Percentiles rank a stretch among this genome's conserved stretches.
Evolutionary conservation across 768 basidiomycete genomes (phyloP).

Genomic region (Psilocybe cubensis): DNA sequence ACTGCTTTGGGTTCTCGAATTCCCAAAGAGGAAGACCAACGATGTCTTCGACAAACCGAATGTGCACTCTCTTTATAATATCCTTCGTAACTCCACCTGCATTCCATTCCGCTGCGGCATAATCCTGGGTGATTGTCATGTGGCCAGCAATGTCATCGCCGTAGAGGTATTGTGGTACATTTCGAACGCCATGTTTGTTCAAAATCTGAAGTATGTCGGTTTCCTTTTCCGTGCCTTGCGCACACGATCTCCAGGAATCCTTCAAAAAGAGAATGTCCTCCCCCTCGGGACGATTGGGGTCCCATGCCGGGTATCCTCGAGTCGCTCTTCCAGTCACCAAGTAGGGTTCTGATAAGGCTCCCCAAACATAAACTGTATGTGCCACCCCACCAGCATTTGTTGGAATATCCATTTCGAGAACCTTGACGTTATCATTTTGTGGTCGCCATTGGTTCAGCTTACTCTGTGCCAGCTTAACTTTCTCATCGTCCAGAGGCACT

Average conservation of each 20-base stretch:
- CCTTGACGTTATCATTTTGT: neutral
- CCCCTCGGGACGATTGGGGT: conserved; percentile 3
- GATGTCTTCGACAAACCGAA: neutral
- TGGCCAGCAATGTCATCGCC: neutral
- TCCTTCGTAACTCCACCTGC: neutral
- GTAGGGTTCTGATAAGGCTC: neutral
- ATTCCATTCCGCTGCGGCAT: neutral
- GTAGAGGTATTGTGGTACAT: neutral
- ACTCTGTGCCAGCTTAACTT: neutral
- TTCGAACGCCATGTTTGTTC: neutral
- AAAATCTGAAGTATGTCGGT: neutral
- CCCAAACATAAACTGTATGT: neutral
- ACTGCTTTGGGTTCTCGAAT: too few species aligned
- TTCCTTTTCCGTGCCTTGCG: neutral
- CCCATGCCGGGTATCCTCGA: conserved; percentile 18
- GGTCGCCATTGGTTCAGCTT: neutral
- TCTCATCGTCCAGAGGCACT: neutral
- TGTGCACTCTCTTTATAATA: neutral
- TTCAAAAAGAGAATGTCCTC: neutral
- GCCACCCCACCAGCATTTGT: too few species aligned
- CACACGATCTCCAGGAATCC: neutral
- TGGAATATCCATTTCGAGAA: neutral
- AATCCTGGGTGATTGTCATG: neutral
- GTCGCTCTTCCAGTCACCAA: conserved; percentile 20
- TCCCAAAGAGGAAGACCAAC: too few species aligned